Conservation (phyloP, 2,329 filamentous ascomycete genomes). For the Claviceps arundinis region DNA sequence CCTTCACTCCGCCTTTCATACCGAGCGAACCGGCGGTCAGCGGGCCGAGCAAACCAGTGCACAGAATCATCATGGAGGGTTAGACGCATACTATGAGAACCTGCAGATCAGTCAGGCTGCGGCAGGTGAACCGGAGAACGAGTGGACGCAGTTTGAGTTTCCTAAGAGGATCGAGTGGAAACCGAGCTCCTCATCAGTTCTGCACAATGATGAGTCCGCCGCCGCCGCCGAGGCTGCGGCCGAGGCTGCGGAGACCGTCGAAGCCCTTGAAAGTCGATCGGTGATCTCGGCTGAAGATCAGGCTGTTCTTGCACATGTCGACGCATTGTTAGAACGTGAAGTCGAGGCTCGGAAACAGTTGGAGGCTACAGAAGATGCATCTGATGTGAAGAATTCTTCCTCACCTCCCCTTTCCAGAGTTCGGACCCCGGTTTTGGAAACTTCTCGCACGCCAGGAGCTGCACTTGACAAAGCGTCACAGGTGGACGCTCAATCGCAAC, state of each 20-base stretch:
- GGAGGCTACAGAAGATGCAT: constrained; percentile 30
- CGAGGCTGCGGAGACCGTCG: constrained; percentile 19
- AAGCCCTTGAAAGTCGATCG: constrained; percentile 23
- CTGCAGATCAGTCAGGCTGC: constrained; percentile 62
- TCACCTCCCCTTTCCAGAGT: constrained; percentile 27
- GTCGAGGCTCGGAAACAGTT: constrained; percentile 42
- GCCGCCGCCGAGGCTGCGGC: constrained; percentile 16
- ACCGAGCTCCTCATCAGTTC: constrained; percentile 40
- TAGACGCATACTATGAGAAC: constrained; percentile 87
- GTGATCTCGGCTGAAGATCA: constrained; percentile 33
- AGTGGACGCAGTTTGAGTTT: constrained; percentile 89
- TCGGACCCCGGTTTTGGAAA: constrained; percentile 27
- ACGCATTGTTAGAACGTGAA: constrained; percentile 72
- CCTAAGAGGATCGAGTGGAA: constrained; percentile 85
- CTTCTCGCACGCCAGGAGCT: constrained; percentile 29
- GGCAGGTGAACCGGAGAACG: constrained; percentile 51
- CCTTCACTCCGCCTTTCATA: constrained; percentile 68
- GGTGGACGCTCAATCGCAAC: constrained; percentile 49
- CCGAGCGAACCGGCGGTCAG: constrained; percentile 35
- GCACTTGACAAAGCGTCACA: constrained; percentile 48
- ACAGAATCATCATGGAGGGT: constrained; percentile 42
- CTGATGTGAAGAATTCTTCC: constrained; percentile 21
- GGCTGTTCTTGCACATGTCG: constrained; percentile 63
- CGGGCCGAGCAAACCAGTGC: constrained; percentile 44
- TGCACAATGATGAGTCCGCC: constrained; percentile 45